Percentiles rank a stretch among this genome's conserved stretches.
Evolutionary conservation across 1,284 basidiomycete genomes (phyloP).

Genomic region (Mixia osmundae): DNA sequence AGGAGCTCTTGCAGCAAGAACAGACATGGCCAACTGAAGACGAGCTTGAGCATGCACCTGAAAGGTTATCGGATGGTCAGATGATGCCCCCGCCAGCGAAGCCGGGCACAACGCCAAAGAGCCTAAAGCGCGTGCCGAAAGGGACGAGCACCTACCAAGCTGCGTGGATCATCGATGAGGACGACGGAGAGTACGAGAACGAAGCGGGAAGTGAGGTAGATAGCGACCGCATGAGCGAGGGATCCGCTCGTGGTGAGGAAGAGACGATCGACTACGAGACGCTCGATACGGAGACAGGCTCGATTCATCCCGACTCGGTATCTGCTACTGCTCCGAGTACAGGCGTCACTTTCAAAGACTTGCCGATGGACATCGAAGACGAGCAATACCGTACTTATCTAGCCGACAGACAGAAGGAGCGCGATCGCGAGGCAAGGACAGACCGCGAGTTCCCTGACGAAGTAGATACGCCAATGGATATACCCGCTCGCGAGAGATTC

Average conservation of each 20-base stretch:
- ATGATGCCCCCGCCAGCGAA: slow-evolving; percentile 33
- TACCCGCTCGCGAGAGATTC: slow-evolving; percentile 66
- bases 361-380: slow-evolving; percentile 36
- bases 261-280: slow-evolving; percentile 26
- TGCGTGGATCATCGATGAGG: slow-evolving; percentile 70
- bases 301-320: slow-evolving; percentile 9
- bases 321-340: slow-evolving; percentile 9
- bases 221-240: slow-evolving; percentile 21
- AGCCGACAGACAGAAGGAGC: slow-evolving; percentile 21
- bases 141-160: slow-evolving; percentile 85
- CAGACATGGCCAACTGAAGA: slow-evolving; percentile 99
- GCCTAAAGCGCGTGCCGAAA: slow-evolving; percentile 53
- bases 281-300: slow-evolving; percentile 10
- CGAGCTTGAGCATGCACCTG: slow-evolving; percentile 42
- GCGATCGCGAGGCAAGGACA: slow-evolving; percentile 25
- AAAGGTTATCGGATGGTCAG: slow-evolving; percentile 19
- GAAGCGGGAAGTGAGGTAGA: slow-evolving; percentile 30
- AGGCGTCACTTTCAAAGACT: slow-evolving; percentile 13
- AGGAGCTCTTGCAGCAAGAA: slow-evolving; percentile 73
- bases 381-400: slow-evolving; percentile 26
- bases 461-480: slow-evolving; percentile 79
- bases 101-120: slow-evolving; percentile 42
- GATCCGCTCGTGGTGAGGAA: slow-evolving; percentile 19
- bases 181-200: slow-evolving; percentile 30
- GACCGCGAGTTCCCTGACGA: slow-evolving; percentile 84